Percentiles rank a stretch among this genome's conserved stretches.
Conservation (phyloP, 345 rosid genomes). For the Geranium rotundifolium region DNA sequence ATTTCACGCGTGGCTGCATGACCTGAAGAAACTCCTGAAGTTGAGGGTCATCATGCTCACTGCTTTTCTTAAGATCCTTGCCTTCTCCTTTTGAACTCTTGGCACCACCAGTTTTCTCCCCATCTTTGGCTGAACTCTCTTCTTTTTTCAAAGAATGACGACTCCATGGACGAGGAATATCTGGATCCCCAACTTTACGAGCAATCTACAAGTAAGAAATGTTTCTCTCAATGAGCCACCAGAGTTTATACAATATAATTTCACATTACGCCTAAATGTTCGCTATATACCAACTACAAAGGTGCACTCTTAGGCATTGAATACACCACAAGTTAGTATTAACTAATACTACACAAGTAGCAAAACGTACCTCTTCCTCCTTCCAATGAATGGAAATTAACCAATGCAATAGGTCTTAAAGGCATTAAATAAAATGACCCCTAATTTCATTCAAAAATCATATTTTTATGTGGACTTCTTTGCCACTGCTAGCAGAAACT, state of each 20-base stretch:
- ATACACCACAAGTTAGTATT: too few relatives aligned
- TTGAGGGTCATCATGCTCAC: slow-evolving; percentile 32
- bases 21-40: slow-evolving; percentile 70
- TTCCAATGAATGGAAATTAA: too few relatives aligned
- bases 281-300: neutral
- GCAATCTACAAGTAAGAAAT: slow-evolving; percentile 42
- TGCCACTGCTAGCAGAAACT: neutral
- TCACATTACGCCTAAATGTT: neutral
- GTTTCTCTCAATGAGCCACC: too few relatives aligned
- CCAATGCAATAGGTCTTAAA: too few relatives aligned
- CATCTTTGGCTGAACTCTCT: slow-evolving; percentile 17
- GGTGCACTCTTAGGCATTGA: too few relatives aligned
- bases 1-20: slow-evolving; percentile 59
- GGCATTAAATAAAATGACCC: neutral
- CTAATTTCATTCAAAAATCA: neutral
- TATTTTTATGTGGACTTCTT: neutral
- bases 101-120: slow-evolving; percentile 11
- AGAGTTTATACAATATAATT: too few relatives aligned
- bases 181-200: slow-evolving; percentile 50
- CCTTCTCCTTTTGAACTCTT: slow-evolving; percentile 20
- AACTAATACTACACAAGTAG: too few relatives aligned
- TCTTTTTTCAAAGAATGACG: slow-evolving; percentile 44
- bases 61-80: slow-evolving; percentile 21
- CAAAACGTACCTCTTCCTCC: too few relatives aligned
- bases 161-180: slow-evolving; percentile 84